phyloP scores from a whole-genome alignment of 2,329 filamentous ascomycete genomes.

The Orbilia ellipsospora region DNA sequence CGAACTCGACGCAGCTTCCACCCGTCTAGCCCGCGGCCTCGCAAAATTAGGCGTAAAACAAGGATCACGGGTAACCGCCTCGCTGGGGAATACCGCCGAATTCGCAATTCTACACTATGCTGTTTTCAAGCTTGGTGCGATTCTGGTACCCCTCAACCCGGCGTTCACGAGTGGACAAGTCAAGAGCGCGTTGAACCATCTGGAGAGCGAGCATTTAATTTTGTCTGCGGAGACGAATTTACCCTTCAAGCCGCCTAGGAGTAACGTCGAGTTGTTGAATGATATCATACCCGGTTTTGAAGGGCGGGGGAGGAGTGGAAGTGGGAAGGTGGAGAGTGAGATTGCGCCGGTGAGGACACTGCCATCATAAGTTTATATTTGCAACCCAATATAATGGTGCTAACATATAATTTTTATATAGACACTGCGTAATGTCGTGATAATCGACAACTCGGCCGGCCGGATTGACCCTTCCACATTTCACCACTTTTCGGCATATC shows the following conservation, averaged over 20 bases:
- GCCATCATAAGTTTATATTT: slow-evolving; percentile 58
- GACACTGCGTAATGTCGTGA: slow-evolving; percentile 75
- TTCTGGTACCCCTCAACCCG: slow-evolving; percentile 93
- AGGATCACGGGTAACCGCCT: slow-evolving; percentile 86
- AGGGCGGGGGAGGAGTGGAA: slow-evolving; percentile 30
- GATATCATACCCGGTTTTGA: slow-evolving; percentile 65
- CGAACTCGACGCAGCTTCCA: slow-evolving; percentile 78
- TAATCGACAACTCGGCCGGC: slow-evolving; percentile 80
- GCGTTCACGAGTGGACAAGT: slow-evolving; percentile 86
- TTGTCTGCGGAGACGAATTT: slow-evolving; percentile 90
- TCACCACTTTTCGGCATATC: slow-evolving; percentile 64
- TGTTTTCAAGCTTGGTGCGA: slow-evolving; percentile 90
- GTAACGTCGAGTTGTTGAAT: slow-evolving; percentile 39
- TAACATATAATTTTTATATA: slow-evolving; percentile 63
- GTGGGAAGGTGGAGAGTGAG: slow-evolving; percentile 37
- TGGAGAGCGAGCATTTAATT: slow-evolving; percentile 78
- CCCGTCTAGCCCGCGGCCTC: slow-evolving; percentile 78
- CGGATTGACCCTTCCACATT: slow-evolving; percentile 66
- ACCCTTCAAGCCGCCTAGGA: slow-evolving; percentile 72
- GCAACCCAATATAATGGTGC: slow-evolving; percentile 64
- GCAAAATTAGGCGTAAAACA: slow-evolving; percentile 77
- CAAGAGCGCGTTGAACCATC: slow-evolving; percentile 78
- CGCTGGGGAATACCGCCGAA: slow-evolving; percentile 84
- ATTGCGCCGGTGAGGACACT: slow-evolving; percentile 33
- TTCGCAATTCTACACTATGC: slow-evolving; percentile 85